phyloP scores from a whole-genome alignment of 306 rosid species.

The Gynostemma pentaphyllum region DNA sequence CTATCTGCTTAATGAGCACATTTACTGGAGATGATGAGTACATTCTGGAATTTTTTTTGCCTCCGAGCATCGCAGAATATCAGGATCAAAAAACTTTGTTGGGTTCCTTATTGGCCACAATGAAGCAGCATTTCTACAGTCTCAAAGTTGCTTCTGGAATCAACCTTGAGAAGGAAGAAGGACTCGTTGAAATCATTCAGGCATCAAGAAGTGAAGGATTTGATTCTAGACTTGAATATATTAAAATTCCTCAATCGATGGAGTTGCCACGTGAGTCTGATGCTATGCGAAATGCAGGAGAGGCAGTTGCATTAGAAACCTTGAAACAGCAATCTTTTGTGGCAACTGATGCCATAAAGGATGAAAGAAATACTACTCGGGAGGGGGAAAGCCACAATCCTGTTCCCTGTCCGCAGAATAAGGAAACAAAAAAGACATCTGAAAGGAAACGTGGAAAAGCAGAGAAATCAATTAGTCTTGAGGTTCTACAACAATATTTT shows the following conservation, averaged over 20 bases:
- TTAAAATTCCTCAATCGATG: constrained; percentile 21
- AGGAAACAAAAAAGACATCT: constrained; percentile 40
- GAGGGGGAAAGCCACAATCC: constrained; percentile 23
- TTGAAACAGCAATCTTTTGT: constrained; percentile 24
- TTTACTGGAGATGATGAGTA: constrained; percentile 71
- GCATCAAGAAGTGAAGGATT: constrained; percentile 27
- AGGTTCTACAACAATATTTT: constrained; percentile 70
- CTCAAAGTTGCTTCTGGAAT: constrained; percentile 65
- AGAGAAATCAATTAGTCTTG: constrained; percentile 77
- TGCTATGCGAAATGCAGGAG: constrained; percentile 27
- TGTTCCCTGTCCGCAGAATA: constrained; percentile 26
- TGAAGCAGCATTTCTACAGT: constrained; percentile 62
- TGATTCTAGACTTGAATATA: constrained; percentile 35
- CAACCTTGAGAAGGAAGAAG: constrained; percentile 35
- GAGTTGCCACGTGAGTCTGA: constrained; percentile 28
- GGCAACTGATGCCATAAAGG: constrained; percentile 14
- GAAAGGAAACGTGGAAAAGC: constrained; percentile 80
- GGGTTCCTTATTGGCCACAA: constrained; percentile 56
- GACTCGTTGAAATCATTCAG: constrained; percentile 47
- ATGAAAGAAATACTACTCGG: constrained; percentile 21
- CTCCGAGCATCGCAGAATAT: constrained; percentile 31
- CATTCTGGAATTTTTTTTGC: constrained; percentile 72
- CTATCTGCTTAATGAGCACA: constrained; percentile 65
- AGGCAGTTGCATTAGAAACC: constrained; percentile 27
- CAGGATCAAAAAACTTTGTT: constrained; percentile 41